Percentiles rank a stretch among this genome's conserved stretches.
These are phyloP conservation scores for Malus orientalis DNA, from an alignment of 306 rosid species.

Conservation along the genomic window DNA sequence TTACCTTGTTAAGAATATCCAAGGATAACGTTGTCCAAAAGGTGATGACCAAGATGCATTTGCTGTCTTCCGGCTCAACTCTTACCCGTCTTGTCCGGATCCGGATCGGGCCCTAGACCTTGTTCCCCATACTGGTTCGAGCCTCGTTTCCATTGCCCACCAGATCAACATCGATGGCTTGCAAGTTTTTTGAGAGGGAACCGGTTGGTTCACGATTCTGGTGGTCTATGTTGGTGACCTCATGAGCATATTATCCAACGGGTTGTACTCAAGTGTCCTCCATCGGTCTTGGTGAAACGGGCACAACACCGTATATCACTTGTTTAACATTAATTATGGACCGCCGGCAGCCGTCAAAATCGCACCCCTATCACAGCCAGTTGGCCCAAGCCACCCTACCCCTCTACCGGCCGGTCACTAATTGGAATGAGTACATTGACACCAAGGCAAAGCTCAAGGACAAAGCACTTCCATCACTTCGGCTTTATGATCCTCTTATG, in stretches of 20 bases:
- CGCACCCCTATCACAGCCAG: background rate
- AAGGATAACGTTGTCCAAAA: background rate
- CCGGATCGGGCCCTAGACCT: background rate
- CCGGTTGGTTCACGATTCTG: constrained; percentile 24
- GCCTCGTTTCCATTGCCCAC: background rate
- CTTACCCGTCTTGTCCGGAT: background rate
- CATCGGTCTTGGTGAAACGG: constrained; percentile 26
- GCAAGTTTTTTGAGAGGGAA: background rate
- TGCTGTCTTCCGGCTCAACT: background rate
- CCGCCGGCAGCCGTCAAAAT: background rate
- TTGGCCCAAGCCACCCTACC: background rate
- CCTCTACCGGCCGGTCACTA: background rate
- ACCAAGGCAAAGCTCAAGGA: background rate
- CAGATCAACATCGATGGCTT: background rate
- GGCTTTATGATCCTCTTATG: background rate
- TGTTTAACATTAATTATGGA: background rate
- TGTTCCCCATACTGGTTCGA: background rate
- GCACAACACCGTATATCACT: constrained; percentile 29
- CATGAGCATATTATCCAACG: constrained; percentile 40
- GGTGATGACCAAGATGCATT: background rate
- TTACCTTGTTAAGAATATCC: background rate
- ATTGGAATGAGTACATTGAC: background rate
- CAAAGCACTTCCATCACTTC: background rate
- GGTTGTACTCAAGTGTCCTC: constrained; percentile 26
- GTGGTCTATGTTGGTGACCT: constrained; percentile 36